These are phyloP conservation scores for Camellia granthamiana DNA, from an alignment of 148 eudicot species.

Conservation along the genomic window DNA sequence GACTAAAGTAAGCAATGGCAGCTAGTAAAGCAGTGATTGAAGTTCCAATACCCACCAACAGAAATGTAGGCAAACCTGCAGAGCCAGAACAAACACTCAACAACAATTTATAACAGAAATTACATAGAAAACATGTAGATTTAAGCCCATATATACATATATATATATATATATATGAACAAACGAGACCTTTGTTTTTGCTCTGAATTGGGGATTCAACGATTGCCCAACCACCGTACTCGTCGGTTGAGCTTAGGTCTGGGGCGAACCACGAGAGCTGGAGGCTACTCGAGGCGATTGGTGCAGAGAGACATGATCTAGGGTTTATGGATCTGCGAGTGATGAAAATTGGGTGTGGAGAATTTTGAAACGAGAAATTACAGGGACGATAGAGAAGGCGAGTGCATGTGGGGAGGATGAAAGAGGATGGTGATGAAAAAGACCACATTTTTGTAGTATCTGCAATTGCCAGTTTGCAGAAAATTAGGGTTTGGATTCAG, in stretches of 20 bases:
- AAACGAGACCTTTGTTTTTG: conserved; percentile 38
- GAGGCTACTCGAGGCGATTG: conserved; percentile 24
- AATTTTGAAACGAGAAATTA: background rate
- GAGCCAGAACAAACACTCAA: background rate
- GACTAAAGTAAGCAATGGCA: conserved; percentile 39
- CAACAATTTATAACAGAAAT: background rate
- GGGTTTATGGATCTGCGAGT: conserved; percentile 21
- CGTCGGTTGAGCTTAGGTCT: conserved; percentile 31
- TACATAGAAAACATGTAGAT: background rate
- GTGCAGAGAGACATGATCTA: conserved; percentile 26
- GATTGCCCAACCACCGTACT: conserved; percentile 68
- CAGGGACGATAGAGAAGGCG: background rate
- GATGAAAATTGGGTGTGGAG: conserved; percentile 12
- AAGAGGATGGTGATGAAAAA: conserved; percentile 14
- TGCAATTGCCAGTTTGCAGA: background rate
- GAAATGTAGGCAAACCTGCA: conserved; percentile 47
- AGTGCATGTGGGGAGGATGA: conserved; percentile 14
- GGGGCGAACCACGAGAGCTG: conserved; percentile 48
- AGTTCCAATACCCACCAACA: conserved; percentile 60
- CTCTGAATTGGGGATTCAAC: conserved; percentile 29
- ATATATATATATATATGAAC: background rate
- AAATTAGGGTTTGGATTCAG: background rate
- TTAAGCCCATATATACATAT: background rate
- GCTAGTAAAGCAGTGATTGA: conserved; percentile 52
- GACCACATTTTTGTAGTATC: conserved; percentile 9